Evolutionary conservation across 2,329 filamentous ascomycete species (phyloP).

Genomic region (Nannizziopsis arthrosporioides): DNA sequence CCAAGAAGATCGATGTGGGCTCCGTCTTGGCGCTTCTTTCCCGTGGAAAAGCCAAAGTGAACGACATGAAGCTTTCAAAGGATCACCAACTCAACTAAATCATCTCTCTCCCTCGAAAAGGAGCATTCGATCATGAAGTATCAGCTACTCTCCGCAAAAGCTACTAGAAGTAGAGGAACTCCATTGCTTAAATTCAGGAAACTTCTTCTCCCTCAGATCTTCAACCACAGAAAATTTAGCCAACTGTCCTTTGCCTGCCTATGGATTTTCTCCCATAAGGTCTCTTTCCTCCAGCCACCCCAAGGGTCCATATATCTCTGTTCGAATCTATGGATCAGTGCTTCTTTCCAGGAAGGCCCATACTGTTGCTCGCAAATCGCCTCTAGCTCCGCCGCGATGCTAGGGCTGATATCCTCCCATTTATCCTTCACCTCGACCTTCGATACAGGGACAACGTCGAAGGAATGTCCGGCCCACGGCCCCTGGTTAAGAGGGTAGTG

Average conservation of each 20-base stretch:
- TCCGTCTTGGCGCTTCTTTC: too few relatives aligned
- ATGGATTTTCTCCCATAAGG: conserved; percentile 5
- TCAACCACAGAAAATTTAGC: neutral
- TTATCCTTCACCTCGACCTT: conserved; percentile 3
- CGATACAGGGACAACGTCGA: conserved; percentile 8
- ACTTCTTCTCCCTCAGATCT: neutral
- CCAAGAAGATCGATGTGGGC: too few relatives aligned
- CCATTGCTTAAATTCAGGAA: neutral
- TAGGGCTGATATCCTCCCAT: conserved; percentile 10
- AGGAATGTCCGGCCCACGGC: conserved; percentile 10
- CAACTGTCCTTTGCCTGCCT: conserved; percentile 3
- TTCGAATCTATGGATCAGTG: conserved; percentile 6
- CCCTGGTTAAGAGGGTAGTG: conserved; percentile 4
- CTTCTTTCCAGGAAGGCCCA: conserved; percentile 6
- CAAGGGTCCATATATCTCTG: conserved; percentile 4
- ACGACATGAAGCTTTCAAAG: too few relatives aligned
- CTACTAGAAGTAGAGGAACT: neutral
- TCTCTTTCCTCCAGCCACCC: conserved; percentile 7
- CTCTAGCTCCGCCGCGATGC: conserved; percentile 3
- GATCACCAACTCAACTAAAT: too few relatives aligned
- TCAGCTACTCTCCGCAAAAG: neutral
- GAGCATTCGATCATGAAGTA: too few relatives aligned
- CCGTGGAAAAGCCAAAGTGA: too few relatives aligned
- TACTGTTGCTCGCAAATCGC: conserved; percentile 5
- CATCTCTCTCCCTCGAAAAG: too few relatives aligned